These are phyloP conservation scores for Coemansia sp. DNA, from an alignment of 192 early-diverging fungal species.

Conservation along the genomic window DNA sequence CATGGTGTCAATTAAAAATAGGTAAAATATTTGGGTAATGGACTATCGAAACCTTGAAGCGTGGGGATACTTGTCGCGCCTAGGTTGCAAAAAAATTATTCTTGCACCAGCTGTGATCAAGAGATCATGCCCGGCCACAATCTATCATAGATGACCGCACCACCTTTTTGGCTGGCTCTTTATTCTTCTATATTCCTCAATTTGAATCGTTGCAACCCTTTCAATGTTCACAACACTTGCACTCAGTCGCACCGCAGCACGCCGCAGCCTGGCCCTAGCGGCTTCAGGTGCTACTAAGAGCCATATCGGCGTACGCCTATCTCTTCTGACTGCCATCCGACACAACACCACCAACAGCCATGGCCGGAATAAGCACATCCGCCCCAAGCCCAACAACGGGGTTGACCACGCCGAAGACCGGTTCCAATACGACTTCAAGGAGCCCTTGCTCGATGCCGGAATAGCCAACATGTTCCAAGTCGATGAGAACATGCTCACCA, in stretches of 20 bases:
- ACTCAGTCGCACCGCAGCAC: not conserved
- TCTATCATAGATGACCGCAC: not conserved
- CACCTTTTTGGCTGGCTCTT: not conserved
- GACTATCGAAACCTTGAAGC: not conserved
- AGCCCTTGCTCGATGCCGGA: constrained; percentile 43
- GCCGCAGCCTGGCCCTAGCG: not conserved
- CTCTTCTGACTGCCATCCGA: not conserved
- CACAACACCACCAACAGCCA: not conserved
- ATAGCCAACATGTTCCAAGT: constrained; percentile 46
- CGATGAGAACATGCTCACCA: constrained; percentile 29
- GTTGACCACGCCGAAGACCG: not conserved
- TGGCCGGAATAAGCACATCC: not conserved
- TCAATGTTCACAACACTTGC: not conserved
- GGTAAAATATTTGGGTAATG: not conserved
- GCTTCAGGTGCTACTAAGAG: not conserved
- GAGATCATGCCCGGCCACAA: not conserved
- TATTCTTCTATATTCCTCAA: not conserved
- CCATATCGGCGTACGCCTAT: not conserved
- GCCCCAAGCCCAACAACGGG: not conserved
- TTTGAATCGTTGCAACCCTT: not conserved
- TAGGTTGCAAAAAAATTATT: not conserved
- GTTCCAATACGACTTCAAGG: constrained; percentile 53
- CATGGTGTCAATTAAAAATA: not conserved
- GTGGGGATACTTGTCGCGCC: not conserved
- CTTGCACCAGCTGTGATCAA: not conserved